Conservation (phyloP, 495 filamentous ascomycete species). For the Cercophora sp. region DNA sequence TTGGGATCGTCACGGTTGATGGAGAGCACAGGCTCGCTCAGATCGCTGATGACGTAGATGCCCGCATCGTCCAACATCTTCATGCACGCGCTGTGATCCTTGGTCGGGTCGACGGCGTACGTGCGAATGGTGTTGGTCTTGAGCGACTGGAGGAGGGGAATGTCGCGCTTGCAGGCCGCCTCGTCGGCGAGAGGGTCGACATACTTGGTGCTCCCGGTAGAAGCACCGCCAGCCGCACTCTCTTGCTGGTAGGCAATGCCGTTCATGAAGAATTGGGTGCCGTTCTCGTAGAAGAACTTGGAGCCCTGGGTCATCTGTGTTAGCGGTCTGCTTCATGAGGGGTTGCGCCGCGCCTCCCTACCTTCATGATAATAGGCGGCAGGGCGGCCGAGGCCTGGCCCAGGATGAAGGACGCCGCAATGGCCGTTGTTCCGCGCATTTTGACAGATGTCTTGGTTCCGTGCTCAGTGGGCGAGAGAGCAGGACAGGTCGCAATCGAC, state of each 20-base stretch:
- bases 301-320: slow-evolving; percentile 35
- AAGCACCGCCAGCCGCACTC: slow-evolving; percentile 37
- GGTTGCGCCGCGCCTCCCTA: slow-evolving; percentile 21
- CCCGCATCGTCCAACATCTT: slow-evolving; percentile 72
- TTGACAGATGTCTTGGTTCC: too few species aligned
- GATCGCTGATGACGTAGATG: slow-evolving; percentile 91
- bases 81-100: slow-evolving; percentile 85
- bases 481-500: too few species aligned
- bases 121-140: slow-evolving; percentile 88
- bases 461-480: too few species aligned
- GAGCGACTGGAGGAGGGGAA: slow-evolving; percentile 72
- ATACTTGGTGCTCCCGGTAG: slow-evolving; percentile 37
- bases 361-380: slow-evolving; percentile 70
- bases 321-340: too few species aligned
- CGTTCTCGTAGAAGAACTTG: slow-evolving; percentile 65
- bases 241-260: slow-evolving; percentile 85
- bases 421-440: slow-evolving; percentile 42
- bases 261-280: slow-evolving; percentile 79
- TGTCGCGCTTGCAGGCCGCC: slow-evolving; percentile 68
- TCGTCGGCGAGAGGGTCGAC: slow-evolving; percentile 69
- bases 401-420: slow-evolving; percentile 44
- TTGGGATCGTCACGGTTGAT: slow-evolving; percentile 75
- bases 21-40: slow-evolving; percentile 72
- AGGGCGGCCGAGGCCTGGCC: slow-evolving; percentile 52
- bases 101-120: slow-evolving; percentile 80